Evolutionary conservation across 1,139 yeast species (phyloP).

Genomic region (Hanseniaspora sp.): DNA sequence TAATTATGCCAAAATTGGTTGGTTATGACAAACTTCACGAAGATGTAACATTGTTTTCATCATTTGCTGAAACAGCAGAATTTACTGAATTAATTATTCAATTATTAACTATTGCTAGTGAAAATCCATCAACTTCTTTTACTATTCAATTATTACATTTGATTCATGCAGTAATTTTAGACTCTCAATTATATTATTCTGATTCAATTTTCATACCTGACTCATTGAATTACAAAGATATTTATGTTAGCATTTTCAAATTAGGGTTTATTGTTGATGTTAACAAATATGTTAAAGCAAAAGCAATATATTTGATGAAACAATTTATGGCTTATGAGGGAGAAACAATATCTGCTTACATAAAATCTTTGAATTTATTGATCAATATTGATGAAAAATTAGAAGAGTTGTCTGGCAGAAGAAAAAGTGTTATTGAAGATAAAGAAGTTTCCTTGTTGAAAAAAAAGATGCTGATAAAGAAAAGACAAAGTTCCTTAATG

Average conservation of each 20-base stretch:
- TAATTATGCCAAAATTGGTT: constrained; percentile 35
- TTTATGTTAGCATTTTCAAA: constrained; percentile 38
- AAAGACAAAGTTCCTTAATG: constrained; percentile 57
- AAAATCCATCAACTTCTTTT: constrained; percentile 41
- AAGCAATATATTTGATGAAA: constrained; percentile 49
- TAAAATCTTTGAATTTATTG: not conserved
- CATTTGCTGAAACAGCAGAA: constrained; percentile 40
- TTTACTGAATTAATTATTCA: constrained; percentile 52
- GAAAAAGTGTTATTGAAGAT: constrained; percentile 30
- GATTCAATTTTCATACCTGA: constrained; percentile 36
- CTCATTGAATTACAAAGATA: constrained; percentile 43
- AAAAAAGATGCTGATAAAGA: constrained; percentile 48
- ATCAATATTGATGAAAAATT: constrained; percentile 14
- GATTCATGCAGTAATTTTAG: constrained; percentile 51
- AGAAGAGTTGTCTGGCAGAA: constrained; percentile 8
- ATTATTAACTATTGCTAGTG: constrained; percentile 42
- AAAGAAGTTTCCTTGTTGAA: constrained; percentile 42
- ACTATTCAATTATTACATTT: constrained; percentile 54
- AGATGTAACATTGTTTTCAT: constrained; percentile 35
- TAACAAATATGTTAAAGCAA: constrained; percentile 38
- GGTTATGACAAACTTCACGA: constrained; percentile 26
- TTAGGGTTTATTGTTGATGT: constrained; percentile 41
- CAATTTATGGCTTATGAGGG: constrained; percentile 11
- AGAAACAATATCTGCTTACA: not conserved
- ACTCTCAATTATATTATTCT: constrained; percentile 37